Evolutionary conservation across 306 rosid genomes (phyloP).

Genomic region (peach (Prunus persica)): Prunus_persica_NCBIv2 NC_034009.1:5778001-5778500

Average conservation of each 20-base stretch:
- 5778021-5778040: too few species aligned
- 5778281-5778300: background rate
- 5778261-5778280: background rate
- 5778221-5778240: background rate
- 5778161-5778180: background rate
- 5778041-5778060: too few species aligned
- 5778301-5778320: conserved; percentile 46
- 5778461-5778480: conserved; percentile 22
- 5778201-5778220: background rate
- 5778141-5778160: background rate
- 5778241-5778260: background rate
- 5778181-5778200: background rate
- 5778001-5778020: too few species aligned
- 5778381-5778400: conserved; percentile 3
- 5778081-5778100: background rate
- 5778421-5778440: conserved; percentile 17
- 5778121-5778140: too few species aligned
- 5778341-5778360: conserved; percentile 2
- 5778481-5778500: conserved; percentile 2
- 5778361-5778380: conserved; percentile 22
- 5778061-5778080: too few species aligned
- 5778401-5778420: conserved; percentile 14
- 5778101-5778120: background rate
- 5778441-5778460: conserved; percentile 17
- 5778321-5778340: conserved; percentile 25